A percentile compares a stretch with the other conserved stretches of the same genome.
phyloP scores from a whole-genome alignment of 108 stramenopile species.

The Stephanodiscus minutulus region DNA sequence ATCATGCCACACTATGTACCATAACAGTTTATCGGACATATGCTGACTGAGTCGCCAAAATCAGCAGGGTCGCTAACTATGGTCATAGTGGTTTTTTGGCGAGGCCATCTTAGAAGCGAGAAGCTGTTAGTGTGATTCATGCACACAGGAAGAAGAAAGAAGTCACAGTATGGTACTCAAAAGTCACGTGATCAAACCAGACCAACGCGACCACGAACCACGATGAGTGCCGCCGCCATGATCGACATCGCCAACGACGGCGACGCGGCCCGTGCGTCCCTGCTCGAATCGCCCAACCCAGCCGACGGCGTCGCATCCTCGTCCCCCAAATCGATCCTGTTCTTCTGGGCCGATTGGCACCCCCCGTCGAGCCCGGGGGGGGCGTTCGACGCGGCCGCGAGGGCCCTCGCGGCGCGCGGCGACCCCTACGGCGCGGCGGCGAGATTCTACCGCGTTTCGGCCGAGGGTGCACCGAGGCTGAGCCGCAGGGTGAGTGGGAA shows the following conservation, averaged over 20 bases:
- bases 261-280: conserved; percentile 32
- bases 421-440: neutral
- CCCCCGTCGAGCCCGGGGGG: conserved; percentile 69
- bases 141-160: too few species aligned
- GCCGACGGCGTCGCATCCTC: neutral
- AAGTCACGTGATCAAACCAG: too few species aligned
- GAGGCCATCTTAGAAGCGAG: too few species aligned
- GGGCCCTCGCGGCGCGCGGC: conserved; percentile 46
- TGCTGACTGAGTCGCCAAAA: too few species aligned
- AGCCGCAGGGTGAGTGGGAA: conserved; percentile 32
- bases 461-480: conserved; percentile 69
- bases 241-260: conserved; percentile 39
- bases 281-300: neutral
- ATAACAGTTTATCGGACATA: too few species aligned
- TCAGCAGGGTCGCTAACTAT: too few species aligned
- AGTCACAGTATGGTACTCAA: too few species aligned
- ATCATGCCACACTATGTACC: too few species aligned
- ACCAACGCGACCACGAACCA: too few species aligned
- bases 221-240: too few species aligned
- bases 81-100: too few species aligned
- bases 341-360: conserved; percentile 93
- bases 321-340: conserved; percentile 57
- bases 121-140: too few species aligned
- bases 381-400: conserved; percentile 57
- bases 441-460: conserved; percentile 65